A percentile compares a stretch with the other conserved stretches of the same genome.
Conservation (phyloP, 768 basidiomycete genomes). For the Imleria badia region DNA sequence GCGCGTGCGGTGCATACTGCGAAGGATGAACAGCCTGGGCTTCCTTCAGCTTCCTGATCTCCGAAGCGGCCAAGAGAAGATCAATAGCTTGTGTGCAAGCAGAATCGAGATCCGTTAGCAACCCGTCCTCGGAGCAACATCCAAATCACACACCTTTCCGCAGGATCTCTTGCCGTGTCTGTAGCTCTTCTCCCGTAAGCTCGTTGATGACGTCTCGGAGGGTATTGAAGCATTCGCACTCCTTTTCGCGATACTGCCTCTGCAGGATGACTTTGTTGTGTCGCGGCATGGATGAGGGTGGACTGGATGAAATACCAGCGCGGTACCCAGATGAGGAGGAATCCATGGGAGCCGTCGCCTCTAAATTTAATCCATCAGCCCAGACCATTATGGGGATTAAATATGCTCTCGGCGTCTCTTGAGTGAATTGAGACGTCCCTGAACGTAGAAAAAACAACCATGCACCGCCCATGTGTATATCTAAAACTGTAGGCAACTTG, state of each 20-base stretch:
- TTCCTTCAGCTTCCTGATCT: neutral
- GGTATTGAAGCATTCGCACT: conserved; percentile 19
- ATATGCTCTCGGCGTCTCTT: neutral
- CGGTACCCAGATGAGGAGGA: neutral
- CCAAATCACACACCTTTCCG: conserved; percentile 13
- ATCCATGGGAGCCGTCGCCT: neutral
- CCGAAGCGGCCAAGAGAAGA: conserved; percentile 5
- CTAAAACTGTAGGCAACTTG: too few species aligned
- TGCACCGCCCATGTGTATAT: neutral
- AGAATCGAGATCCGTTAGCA: neutral
- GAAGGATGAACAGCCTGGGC: neutral
- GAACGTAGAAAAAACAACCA: neutral
- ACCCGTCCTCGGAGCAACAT: neutral
- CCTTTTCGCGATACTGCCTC: conserved; percentile 22
- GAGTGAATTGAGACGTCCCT: neutral
- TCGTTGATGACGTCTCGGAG: conserved; percentile 20
- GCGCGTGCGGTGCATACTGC: neutral
- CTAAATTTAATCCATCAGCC: neutral
- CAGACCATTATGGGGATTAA: conserved; percentile 1
- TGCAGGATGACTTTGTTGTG: conserved; percentile 16
- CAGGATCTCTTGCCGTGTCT: conserved; percentile 23
- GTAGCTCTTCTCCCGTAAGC: conserved; percentile 13
- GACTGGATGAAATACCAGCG: neutral
- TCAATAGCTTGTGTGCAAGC: conserved; percentile 6
- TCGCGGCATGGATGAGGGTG: conserved; percentile 1